Percentiles rank a stretch among this genome's conserved stretches.
Evolutionary conservation across 352 stramenopile species (phyloP).

Genomic region (Phytophthora pluvialis): DNA sequence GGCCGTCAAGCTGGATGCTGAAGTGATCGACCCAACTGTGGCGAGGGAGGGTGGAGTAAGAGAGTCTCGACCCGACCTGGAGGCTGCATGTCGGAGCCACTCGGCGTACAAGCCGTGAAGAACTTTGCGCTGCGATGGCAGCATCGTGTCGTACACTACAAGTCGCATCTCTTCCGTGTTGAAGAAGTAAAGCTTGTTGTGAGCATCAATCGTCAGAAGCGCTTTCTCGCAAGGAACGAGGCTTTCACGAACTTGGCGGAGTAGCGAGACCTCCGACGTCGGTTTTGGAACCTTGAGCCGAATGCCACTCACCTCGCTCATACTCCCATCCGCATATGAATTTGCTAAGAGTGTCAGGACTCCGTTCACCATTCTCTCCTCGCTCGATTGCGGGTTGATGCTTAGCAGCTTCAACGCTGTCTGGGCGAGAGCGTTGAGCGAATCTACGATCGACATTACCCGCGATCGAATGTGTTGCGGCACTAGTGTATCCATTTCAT

Average conservation of each 20-base stretch:
- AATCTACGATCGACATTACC: constrained; percentile 74
- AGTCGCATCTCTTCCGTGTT: constrained; percentile 70
- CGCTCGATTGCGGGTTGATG: constrained; percentile 67
- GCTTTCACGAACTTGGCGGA: constrained; percentile 63
- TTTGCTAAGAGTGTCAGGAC: constrained; percentile 56
- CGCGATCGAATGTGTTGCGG: constrained; percentile 74
- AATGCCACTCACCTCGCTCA: constrained; percentile 33
- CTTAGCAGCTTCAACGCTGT: constrained; percentile 72
- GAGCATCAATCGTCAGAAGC: constrained; percentile 48
- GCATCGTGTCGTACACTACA: constrained; percentile 55
- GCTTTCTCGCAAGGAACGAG: constrained; percentile 69
- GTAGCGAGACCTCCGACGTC: constrained; percentile 45
- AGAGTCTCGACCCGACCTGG: constrained; percentile 2
- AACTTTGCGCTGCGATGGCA: constrained; percentile 68
- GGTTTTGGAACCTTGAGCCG: constrained; percentile 48
- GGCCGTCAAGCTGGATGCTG: constrained; percentile 7
- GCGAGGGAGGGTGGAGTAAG: constrained; percentile 14
- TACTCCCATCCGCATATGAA: constrained; percentile 46
- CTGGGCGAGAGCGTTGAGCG: constrained; percentile 57
- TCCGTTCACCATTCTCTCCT: constrained; percentile 63
- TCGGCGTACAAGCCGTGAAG: constrained; percentile 70
- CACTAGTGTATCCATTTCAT: constrained; percentile 79
- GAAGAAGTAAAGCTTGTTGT: constrained; percentile 61
- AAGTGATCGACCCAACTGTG: constrained; percentile 11
- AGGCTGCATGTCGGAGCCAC: constrained; percentile 49